Percentiles rank a stretch among this genome's conserved stretches.
Evolutionary conservation across 768 basidiomycete species (phyloP).

Genomic region (Paxillus involutus): DNA sequence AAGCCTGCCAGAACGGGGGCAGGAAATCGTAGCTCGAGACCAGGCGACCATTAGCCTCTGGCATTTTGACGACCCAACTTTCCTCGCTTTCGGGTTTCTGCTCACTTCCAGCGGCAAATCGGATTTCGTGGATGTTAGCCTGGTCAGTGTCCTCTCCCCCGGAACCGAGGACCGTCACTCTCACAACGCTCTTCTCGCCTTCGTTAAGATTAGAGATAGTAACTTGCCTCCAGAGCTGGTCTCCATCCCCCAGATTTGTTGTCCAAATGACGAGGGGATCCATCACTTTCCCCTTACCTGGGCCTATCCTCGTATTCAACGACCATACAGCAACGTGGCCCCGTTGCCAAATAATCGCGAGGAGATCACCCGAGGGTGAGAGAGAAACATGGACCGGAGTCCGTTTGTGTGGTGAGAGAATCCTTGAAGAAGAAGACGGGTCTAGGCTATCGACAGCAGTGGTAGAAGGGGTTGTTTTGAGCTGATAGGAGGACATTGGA

Average conservation of each 20-base stretch:
- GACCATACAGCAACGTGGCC: conserved; percentile 71
- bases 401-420: conserved; percentile 14
- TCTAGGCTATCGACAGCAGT: not conserved
- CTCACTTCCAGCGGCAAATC: not conserved
- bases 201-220: conserved; percentile 12
- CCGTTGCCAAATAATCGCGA: conserved; percentile 71
- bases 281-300: conserved; percentile 59
- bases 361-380: conserved; percentile 51
- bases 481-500: conserved; percentile 81
- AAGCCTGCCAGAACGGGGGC: conserved; percentile 41
- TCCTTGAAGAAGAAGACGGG: not conserved
- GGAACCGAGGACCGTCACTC: conserved; percentile 43
- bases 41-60: conserved; percentile 48
- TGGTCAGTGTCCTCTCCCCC: conserved; percentile 32
- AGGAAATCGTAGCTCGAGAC: conserved; percentile 23
- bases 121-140: conserved; percentile 28
- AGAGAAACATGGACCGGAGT: conserved; percentile 70
- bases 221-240: conserved; percentile 31
- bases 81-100: conserved; percentile 3
- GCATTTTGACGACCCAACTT: conserved; percentile 23
- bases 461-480: conserved; percentile 27
- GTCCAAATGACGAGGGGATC: conserved; percentile 46
- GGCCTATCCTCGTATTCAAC: conserved; percentile 59
- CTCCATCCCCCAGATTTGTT: conserved; percentile 13
- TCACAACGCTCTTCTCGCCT: conserved; percentile 4